phyloP scores from a whole-genome alignment of 2,329 filamentous ascomycete genomes.

The Penicillium crustosum region DNA sequence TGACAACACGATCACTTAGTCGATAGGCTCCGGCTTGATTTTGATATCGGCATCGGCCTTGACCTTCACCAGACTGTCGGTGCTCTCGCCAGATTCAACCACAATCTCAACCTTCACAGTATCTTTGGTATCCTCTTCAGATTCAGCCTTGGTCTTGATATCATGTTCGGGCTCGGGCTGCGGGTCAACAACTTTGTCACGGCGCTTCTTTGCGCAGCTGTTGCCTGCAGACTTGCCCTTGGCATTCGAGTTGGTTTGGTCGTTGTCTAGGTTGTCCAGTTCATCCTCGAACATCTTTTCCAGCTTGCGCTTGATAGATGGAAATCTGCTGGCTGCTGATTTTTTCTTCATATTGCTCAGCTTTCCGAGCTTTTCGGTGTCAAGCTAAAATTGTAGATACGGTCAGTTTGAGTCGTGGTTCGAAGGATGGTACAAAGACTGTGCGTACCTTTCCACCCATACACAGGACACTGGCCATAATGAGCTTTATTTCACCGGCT shows the following conservation, averaged over 20 bases:
- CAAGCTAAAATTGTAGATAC: background rate
- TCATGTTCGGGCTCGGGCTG: background rate
- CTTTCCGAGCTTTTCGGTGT: background rate
- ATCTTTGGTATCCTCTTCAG: background rate
- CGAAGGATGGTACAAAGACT: fast-evolving
- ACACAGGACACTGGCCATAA: background rate
- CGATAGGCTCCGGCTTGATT: background rate
- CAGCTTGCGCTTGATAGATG: background rate
- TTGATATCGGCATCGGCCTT: background rate
- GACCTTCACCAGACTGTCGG: background rate
- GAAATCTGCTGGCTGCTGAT: background rate
- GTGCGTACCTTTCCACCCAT: background rate
- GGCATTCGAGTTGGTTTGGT: background rate
- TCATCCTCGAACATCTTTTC: background rate
- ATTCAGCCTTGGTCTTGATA: background rate
- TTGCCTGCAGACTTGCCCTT: background rate
- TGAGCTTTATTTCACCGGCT: background rate
- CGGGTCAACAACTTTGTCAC: background rate
- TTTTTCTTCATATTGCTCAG: background rate
- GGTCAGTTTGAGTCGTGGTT: background rate
- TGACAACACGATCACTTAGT: background rate
- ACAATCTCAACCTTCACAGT: background rate
- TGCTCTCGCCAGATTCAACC: background rate
- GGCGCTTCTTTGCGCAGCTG: background rate
- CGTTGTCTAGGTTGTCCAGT: background rate